Evolutionary conservation across 2,329 filamentous ascomycete species (phyloP), one percentile per base, ranked within the genome.

Genomic region (Arthroderma uncinatum): DNA sequence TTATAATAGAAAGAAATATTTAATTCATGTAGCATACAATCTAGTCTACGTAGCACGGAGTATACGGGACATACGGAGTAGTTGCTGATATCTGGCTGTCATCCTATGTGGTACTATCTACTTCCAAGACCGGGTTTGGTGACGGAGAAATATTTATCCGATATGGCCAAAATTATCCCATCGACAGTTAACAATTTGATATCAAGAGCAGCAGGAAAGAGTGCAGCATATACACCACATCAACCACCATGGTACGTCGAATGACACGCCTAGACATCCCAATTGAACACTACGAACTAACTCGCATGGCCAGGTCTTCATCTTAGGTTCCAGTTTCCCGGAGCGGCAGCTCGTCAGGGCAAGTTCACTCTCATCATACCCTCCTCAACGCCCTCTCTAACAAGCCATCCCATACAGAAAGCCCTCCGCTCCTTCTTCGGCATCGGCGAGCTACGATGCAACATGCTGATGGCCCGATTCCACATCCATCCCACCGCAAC

Each of bases 391-490:
- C 6, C 7, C 12, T 25, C 16, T 44, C 36, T 30, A 25, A 23
- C 54, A 48, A 28, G 40, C 30, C 19, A n/a, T 5, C 21, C 48
- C 47, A 6, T 48, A 56, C 55, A 71, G 68, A 75, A 71, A 67
- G 71, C 69, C 82, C 86, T 98, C 63, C 81, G 89, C 72, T 81
- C 80, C 58, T 95, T 96, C 79, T 96, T 94, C 71, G 88, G 87
- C 61, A 80, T 96, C 59, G 91, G 91, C 6, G 79, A 83, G 39
- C 79, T 82, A 62, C 75, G 81, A 34, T 87, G 86, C 56, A 74
- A 80, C 54, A 83, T 84, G 44, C 84, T 98, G 64, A 86, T 97
- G 77, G 88, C 93, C 63, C 91, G 89, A 67, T 86, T 89, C 76
- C 85, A 85, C 65, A 94, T 98, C 69, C 88, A 95, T 75, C 85